These are phyloP conservation scores for Linanthus parryae DNA, from an alignment of 148 eudicot species.

Conservation along the genomic window DNA sequence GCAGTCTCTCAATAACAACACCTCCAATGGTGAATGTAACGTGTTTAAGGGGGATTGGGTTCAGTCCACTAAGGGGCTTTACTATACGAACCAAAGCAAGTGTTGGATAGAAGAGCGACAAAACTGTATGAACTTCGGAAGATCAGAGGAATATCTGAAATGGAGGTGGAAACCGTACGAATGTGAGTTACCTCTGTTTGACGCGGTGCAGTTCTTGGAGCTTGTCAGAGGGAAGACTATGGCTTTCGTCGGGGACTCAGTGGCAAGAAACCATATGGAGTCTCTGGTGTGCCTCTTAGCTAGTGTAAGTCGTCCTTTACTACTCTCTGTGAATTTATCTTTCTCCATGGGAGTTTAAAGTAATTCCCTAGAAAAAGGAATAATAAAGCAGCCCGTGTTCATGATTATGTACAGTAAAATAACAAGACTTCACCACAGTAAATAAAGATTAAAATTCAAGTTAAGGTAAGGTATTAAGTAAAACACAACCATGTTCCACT, in stretches of 20 bases:
- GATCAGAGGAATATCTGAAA: constrained; percentile 32
- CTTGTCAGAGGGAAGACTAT: constrained; percentile 29
- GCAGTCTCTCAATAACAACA: too few species aligned
- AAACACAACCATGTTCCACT: background rate
- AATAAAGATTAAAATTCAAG: too few species aligned
- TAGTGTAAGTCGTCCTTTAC: constrained; percentile 26
- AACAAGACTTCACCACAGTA: too few species aligned
- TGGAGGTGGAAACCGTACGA: constrained; percentile 52
- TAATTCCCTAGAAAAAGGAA: too few species aligned
- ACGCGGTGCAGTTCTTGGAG: constrained; percentile 23
- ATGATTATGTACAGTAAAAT: too few species aligned
- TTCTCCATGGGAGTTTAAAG: too few species aligned
- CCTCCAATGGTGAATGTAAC: too few species aligned
- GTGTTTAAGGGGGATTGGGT: constrained; percentile 46
- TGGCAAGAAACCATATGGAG: constrained; percentile 48
- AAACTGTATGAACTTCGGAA: constrained; percentile 45
- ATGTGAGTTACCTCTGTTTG: constrained; percentile 36
- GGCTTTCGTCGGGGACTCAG: constrained; percentile 52
- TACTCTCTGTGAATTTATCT: too few species aligned
- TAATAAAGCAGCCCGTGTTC: too few species aligned
- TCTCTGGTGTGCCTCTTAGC: constrained; percentile 39
- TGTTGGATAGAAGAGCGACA: constrained; percentile 23
- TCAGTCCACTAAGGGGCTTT: constrained; percentile 19
- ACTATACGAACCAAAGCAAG: constrained; percentile 28
- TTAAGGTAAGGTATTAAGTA: background rate